phyloP scores from a whole-genome alignment of 2,329 filamentous ascomycete genomes.

The Botryotinia convoluta region DNA sequence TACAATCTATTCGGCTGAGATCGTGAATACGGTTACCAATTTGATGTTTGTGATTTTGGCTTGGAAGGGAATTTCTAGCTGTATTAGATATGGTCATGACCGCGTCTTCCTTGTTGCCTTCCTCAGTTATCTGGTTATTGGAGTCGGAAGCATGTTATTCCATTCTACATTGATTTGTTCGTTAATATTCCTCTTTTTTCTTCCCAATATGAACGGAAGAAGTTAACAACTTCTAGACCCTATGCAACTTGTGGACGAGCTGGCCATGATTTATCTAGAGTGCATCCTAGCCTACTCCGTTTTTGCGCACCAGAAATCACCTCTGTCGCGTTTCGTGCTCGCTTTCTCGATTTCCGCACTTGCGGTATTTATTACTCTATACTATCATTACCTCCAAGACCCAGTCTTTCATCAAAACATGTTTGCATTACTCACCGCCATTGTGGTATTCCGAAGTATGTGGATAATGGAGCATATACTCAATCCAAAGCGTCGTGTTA shows the following conservation, averaged over 20 bases:
- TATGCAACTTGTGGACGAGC: conserved; percentile 1
- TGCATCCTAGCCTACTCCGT: neutral
- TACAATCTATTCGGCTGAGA: neutral
- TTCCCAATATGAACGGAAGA: neutral
- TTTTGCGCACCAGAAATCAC: neutral
- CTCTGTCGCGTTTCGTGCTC: neutral
- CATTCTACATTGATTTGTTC: conserved; percentile 1
- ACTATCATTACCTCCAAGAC: conserved; percentile 1
- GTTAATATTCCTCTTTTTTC: neutral
- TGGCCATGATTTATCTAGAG: conserved; percentile 4
- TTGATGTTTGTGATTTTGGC: conserved; percentile 8
- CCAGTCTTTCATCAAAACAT: conserved; percentile 10
- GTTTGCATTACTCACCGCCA: neutral
- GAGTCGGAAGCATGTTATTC: neutral
- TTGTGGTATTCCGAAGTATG: conserved; percentile 3
- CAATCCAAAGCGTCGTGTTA: neutral
- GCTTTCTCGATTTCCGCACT: neutral
- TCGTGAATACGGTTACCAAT: conserved; percentile 1
- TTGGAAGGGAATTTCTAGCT: neutral
- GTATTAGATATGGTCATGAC: neutral
- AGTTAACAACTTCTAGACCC: neutral
- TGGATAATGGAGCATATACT: conserved; percentile 1
- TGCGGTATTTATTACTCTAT: neutral
- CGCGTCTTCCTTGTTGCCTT: neutral
- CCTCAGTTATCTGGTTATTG: neutral